phyloP scores from a whole-genome alignment of 257 asterid genomes.

The Lycium ferocissimum region DNA sequence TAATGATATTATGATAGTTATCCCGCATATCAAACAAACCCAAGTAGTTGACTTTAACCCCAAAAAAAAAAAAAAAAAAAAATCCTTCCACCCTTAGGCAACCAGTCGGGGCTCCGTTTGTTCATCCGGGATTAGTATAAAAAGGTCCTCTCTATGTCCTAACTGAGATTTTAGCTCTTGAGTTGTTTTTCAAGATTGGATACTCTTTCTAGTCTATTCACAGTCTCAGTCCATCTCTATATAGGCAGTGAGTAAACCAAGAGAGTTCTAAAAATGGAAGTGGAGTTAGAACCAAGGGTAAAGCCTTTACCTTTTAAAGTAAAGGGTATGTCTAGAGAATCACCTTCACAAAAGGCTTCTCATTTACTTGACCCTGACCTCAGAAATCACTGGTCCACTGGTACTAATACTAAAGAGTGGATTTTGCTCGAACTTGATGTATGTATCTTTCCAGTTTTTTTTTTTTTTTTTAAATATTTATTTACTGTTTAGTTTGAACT shows the following conservation, averaged over 20 bases:
- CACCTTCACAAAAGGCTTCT: constrained; percentile 85
- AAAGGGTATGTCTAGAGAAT: constrained; percentile 90
- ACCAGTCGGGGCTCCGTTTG: not conserved
- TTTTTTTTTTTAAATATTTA: not conserved
- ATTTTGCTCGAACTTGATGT: constrained; percentile 96
- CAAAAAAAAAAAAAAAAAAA: no score
- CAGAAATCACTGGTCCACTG: constrained; percentile 96
- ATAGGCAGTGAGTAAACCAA: not conserved
- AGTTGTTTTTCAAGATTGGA: no score
- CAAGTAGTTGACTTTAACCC: no score
- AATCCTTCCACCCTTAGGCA: not conserved
- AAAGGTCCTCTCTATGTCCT: not conserved
- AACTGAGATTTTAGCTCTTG: not conserved
- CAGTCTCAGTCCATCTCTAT: constrained; percentile 9
- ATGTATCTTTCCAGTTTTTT: constrained; percentile 36
- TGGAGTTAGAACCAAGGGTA: constrained; percentile 90
- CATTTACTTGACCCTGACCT: constrained; percentile 91
- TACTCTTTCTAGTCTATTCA: not conserved
- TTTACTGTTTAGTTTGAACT: not conserved
- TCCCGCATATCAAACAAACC: no score
- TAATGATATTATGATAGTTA: no score
- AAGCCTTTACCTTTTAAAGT: constrained; percentile 84
- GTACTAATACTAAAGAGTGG: constrained; percentile 97
- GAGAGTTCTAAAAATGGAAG: constrained; percentile 85
- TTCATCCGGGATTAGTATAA: constrained; percentile 16